A percentile compares a stretch with the other conserved stretches of the same genome.
Evolutionary conservation across 352 stramenopile genomes (phyloP).

Genomic region (Pythium plurisporium): DNA sequence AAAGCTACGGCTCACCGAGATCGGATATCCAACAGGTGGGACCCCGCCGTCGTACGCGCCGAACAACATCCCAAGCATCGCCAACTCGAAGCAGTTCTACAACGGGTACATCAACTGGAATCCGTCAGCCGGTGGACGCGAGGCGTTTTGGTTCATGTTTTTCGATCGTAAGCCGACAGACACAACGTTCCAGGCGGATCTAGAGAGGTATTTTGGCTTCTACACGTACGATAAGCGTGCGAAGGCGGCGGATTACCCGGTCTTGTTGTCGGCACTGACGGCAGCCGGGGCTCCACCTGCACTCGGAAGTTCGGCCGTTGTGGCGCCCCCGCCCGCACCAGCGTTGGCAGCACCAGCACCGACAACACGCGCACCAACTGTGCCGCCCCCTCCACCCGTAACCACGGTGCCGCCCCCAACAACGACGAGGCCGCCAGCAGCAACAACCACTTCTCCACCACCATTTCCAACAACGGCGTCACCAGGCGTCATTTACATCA

Average conservation of each 20-base stretch:
- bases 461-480: slow-evolving; percentile 2
- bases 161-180: slow-evolving; percentile 61
- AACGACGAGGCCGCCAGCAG: slow-evolving; percentile 3
- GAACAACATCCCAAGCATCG: slow-evolving; percentile 46
- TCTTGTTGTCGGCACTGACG: slow-evolving; percentile 13
- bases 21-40: slow-evolving; percentile 50
- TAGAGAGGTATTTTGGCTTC: slow-evolving; percentile 77
- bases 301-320: not conserved
- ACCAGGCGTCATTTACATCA: slow-evolving; percentile 5
- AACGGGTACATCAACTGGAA: slow-evolving; percentile 60
- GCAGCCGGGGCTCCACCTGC: slow-evolving; percentile 1
- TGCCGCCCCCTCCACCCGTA: not conserved
- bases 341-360: not conserved
- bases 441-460: slow-evolving; percentile 1
- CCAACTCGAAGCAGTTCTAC: slow-evolving; percentile 52
- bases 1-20: slow-evolving; percentile 70
- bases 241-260: slow-evolving; percentile 43
- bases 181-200: slow-evolving; percentile 36
- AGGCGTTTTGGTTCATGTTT: slow-evolving; percentile 81
- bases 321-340: not conserved
- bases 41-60: slow-evolving; percentile 27
- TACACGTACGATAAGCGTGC: slow-evolving; percentile 38
- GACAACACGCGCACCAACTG: not conserved
- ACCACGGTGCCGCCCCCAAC: not conserved
- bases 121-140: slow-evolving; percentile 32